Percentiles rank a stretch among this genome's conserved stretches.
Conservation (phyloP, 169 alveolate genomes). For the Blepharisma undulans region DNA sequence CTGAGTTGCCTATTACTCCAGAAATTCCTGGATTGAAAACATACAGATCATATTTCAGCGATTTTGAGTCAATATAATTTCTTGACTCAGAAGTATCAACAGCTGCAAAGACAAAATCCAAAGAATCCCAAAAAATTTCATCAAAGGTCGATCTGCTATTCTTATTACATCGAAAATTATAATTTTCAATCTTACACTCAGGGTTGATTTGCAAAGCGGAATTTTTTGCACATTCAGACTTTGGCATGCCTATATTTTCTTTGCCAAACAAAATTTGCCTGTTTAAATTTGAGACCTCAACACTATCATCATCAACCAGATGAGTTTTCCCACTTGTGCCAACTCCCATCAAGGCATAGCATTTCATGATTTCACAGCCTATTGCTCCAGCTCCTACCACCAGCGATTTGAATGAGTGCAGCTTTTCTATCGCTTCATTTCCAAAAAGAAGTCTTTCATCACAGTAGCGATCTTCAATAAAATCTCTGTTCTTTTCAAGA, state of each 20-base stretch:
- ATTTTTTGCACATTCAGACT: constrained; percentile 78
- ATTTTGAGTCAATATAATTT: constrained; percentile 95
- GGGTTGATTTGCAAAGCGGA: constrained; percentile 90
- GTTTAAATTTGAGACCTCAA: constrained; percentile 96
- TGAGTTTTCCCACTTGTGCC: constrained; percentile 89
- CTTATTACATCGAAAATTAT: constrained; percentile 88
- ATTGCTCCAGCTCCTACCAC: constrained; percentile 98
- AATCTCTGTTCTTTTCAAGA: constrained; percentile 54
- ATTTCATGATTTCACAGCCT: constrained; percentile 98
- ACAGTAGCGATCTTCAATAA: constrained; percentile 82
- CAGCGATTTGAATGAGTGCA: constrained; percentile 77
- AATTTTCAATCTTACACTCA: constrained; percentile 76
- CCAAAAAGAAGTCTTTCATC: constrained; percentile 92
- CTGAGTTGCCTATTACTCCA: constrained; percentile 97
- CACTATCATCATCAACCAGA: constrained; percentile 96
- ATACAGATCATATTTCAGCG: constrained; percentile 97
- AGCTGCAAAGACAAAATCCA: constrained; percentile 95
- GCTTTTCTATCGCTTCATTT: constrained; percentile 75
- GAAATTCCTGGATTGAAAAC: constrained; percentile 99
- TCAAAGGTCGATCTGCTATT: constrained; percentile 95
- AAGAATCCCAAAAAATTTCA: constrained; percentile 96
- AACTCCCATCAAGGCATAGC: constrained; percentile 95
- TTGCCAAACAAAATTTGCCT: constrained; percentile 97
- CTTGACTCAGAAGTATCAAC: constrained; percentile 96
- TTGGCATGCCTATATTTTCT: constrained; percentile 76